A percentile compares a stretch with the other conserved stretches of the same genome.
phyloP scores from a whole-genome alignment of 2,329 filamentous ascomycete genomes.

The Exophiala bonariae region DNA sequence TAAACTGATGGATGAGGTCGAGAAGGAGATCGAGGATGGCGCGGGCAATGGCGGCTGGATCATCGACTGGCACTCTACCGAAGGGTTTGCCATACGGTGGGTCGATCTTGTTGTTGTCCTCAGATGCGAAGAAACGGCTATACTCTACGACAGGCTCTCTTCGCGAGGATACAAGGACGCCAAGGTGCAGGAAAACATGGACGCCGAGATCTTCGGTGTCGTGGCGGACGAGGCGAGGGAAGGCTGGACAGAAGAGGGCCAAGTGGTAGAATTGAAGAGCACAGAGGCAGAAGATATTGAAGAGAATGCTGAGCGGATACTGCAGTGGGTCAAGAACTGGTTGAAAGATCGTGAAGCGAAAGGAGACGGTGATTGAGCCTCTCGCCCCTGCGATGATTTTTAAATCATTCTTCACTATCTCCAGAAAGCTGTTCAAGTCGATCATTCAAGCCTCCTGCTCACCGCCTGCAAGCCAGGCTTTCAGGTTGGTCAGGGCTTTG shows the following conservation, averaged over 20 bases:
- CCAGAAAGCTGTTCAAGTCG: too few relatives aligned
- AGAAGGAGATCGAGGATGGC: conserved; percentile 66
- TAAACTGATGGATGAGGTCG: conserved; percentile 88
- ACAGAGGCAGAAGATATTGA: conserved; percentile 84
- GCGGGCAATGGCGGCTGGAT: conserved; percentile 70
- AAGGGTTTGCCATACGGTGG: conserved; percentile 89
- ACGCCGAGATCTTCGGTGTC: conserved; percentile 97
- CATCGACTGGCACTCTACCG: conserved; percentile 98
- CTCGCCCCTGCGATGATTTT: not conserved
- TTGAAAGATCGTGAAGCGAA: conserved; percentile 52
- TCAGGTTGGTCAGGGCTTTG: conserved; percentile 83
- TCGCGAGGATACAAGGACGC: conserved; percentile 74
- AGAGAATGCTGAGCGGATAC: conserved; percentile 79
- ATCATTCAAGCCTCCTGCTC: conserved; percentile 23
- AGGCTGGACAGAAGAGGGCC: conserved; percentile 66
- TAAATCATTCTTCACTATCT: too few relatives aligned
- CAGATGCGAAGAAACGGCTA: conserved; percentile 70
- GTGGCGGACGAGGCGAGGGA: conserved; percentile 86
- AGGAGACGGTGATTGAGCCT: conserved; percentile 18
- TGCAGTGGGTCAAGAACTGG: conserved; percentile 81
- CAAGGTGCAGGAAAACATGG: conserved; percentile 94
- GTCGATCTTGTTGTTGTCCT: conserved; percentile 94
- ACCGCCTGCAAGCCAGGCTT: conserved; percentile 69
- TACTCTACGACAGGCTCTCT: conserved; percentile 80
- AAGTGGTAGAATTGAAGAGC: conserved; percentile 85